A percentile compares a stretch with the other conserved stretches of the same genome.
These are phyloP conservation scores for Phytophthora ramorum DNA, from an alignment of 352 stramenopile species.

Conservation along the genomic window DNA sequence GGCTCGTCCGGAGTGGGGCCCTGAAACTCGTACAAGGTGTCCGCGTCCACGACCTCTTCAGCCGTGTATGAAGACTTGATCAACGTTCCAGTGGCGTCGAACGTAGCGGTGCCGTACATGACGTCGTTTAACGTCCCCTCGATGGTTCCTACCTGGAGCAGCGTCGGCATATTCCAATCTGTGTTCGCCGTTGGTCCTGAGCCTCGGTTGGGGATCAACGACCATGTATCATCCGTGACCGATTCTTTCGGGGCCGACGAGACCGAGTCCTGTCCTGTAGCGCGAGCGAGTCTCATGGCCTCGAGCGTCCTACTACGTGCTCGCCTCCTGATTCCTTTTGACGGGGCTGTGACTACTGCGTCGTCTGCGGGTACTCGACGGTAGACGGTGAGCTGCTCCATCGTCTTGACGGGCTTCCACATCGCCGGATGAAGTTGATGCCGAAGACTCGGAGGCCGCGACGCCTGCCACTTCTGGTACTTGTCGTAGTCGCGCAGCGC, in stretches of 20 bases:
- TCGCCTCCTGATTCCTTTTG: constrained; percentile 28
- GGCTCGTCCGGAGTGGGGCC: constrained; percentile 43
- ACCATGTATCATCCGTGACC: constrained; percentile 15
- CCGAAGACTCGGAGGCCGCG: constrained; percentile 38
- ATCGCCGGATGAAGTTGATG: constrained; percentile 47
- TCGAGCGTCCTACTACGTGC: constrained; percentile 40
- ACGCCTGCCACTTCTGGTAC: constrained; percentile 43
- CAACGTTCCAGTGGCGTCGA: constrained; percentile 32
- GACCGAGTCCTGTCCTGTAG: constrained; percentile 19
- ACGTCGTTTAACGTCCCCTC: constrained; percentile 57
- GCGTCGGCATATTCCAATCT: constrained; percentile 42
- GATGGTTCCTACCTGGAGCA: constrained; percentile 50
- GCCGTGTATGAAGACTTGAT: constrained; percentile 39
- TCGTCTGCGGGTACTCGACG: constrained; percentile 30
- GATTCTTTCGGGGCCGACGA: constrained; percentile 33
- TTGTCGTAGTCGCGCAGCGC: constrained; percentile 50
- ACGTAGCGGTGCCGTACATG: constrained; percentile 49
- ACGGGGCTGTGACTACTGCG: constrained; percentile 20
- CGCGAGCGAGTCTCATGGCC: constrained; percentile 18
- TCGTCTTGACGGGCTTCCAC: constrained; percentile 56
- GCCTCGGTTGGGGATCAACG: constrained; percentile 20
- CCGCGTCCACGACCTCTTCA: constrained; percentile 47
- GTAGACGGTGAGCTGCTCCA: constrained; percentile 50
- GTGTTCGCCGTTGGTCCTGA: constrained; percentile 12
- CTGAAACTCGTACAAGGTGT: constrained; percentile 46